Base-by-base conservation (phyloP, 2,329 filamentous ascomycete genomes). In the Emergomyces africanus region DNA sequence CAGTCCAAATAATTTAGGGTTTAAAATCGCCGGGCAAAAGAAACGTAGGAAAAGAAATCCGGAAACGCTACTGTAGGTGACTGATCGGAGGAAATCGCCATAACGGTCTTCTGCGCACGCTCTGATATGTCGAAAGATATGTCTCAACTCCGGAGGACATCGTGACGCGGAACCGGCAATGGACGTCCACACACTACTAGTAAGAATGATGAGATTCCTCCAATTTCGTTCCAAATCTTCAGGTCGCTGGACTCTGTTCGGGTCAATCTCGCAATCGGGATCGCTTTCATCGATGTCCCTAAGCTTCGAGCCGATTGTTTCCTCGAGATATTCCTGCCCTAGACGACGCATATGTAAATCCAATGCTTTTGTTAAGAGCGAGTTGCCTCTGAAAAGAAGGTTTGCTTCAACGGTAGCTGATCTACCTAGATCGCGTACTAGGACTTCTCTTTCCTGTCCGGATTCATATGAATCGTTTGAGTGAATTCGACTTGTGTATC, bases 331-430 rank as follows among this genome's bases (percentile, higher is more conserved):
- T 65, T 96, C 91, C 65, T 90, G 92, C 48, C 94, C 94, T 0
- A 97, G 78, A 10, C 94, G 84, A 60, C 90, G 88, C 94, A 99
- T 97, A 71, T 99, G 91, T 61, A 90, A 88, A 70, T 99, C 94
- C 50, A 99, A 80, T 1, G 91, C 87, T 71, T 96, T 95, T 0
- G 94, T 99, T 33, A 97, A 80, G 10, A 99, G 77, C 0, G 94
- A 95, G 68, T 99, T 99, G 61, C 94, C 94, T 39, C 94, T 84
- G 74, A 99, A 99, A 3, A 99, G 82, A 1, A 99, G 79, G 66
- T 97, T 99, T 5, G 92, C 94, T 71, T 99, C 94, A 50, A 84
- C 75, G 18, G 83, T 83, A 28, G 83, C 83, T 50, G 82, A 83
- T 67, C 84, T 82, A 61, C 82, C 82, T 68, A 86, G 75, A 66